Percentiles rank a stretch among this genome's conserved stretches.
Evolutionary conservation across 2,329 filamentous ascomycete genomes (phyloP).

Genomic region (Hypocrella siamensis): DNA sequence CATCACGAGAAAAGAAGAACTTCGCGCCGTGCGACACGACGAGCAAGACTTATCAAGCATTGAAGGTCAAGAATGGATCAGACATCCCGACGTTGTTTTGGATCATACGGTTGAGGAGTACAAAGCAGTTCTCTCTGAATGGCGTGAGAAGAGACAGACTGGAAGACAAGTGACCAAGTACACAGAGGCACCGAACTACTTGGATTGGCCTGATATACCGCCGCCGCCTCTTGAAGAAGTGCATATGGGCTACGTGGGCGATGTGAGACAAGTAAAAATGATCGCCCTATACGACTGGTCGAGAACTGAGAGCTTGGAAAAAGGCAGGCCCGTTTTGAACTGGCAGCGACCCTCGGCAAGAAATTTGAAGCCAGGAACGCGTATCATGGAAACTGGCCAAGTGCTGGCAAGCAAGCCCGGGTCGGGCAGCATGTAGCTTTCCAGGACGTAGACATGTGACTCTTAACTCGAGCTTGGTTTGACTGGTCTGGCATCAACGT

Average conservation of each 20-base stretch:
- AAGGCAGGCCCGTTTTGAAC: constrained; percentile 5
- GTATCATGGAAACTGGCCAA: no score
- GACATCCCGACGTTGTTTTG: constrained; percentile 16
- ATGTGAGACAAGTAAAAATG: constrained; percentile 1
- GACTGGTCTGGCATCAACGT: no score
- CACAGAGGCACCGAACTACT: constrained; percentile 2
- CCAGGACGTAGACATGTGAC: no score
- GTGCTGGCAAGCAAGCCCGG: no score
- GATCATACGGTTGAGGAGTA: constrained; percentile 15
- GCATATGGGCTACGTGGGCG: not conserved
- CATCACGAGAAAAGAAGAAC: constrained; percentile 13
- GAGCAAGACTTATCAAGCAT: constrained; percentile 10
- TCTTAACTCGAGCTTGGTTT: no score
- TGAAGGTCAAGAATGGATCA: constrained; percentile 11
- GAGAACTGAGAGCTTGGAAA: constrained; percentile 1
- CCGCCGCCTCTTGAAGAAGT: constrained; percentile 1
- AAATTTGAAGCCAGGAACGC: no score
- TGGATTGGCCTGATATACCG: constrained; percentile 2
- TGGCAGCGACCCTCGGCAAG: constrained; percentile 5
- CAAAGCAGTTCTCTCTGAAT: constrained; percentile 11
- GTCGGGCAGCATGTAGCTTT: no score
- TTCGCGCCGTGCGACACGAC: constrained; percentile 9
- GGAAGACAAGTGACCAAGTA: constrained; percentile 3
- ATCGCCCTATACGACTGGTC: not conserved
- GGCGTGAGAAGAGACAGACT: constrained; percentile 8